phyloP scores from a whole-genome alignment of 2,329 filamentous ascomycete species.

The Ophiostoma tasmaniense region DNA sequence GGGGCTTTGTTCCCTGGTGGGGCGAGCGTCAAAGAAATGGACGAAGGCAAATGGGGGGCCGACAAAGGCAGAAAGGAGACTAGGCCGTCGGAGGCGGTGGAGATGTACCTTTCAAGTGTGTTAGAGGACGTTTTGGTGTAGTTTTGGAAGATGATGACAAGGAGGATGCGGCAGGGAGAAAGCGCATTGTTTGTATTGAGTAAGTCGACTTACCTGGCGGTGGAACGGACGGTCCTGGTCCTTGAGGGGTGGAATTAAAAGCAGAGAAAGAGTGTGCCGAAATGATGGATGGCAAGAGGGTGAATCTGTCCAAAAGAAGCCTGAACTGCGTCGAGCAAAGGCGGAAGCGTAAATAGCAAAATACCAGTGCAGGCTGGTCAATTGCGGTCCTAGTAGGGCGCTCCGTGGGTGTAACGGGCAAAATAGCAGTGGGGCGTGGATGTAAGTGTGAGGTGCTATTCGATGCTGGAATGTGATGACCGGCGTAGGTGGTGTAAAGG shows the following conservation, averaged over 20 bases:
- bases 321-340: neutral
- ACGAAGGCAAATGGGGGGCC: conserved; percentile 4
- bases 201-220: neutral
- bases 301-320: neutral
- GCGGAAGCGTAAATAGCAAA: neutral
- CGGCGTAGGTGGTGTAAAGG: neutral
- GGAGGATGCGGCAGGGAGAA: neutral
- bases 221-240: no score
- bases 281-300: neutral
- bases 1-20: conserved; percentile 11
- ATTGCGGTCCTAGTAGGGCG: neutral
- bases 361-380: neutral
- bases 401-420: neutral
- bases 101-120: neutral
- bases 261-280: neutral
- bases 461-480: neutral
- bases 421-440: neutral
- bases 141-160: neutral
- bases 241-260: neutral
- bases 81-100: conserved; percentile 7
- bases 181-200: neutral
- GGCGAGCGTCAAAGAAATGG: conserved; percentile 15
- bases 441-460: neutral
- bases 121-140: neutral
- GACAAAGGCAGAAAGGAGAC: conserved; percentile 8